Evolutionary conservation across 2,329 filamentous ascomycete species (phyloP), one percentile per base, ranked within the genome.

Genomic region (Hymenoscyphus infarciens): DNA sequence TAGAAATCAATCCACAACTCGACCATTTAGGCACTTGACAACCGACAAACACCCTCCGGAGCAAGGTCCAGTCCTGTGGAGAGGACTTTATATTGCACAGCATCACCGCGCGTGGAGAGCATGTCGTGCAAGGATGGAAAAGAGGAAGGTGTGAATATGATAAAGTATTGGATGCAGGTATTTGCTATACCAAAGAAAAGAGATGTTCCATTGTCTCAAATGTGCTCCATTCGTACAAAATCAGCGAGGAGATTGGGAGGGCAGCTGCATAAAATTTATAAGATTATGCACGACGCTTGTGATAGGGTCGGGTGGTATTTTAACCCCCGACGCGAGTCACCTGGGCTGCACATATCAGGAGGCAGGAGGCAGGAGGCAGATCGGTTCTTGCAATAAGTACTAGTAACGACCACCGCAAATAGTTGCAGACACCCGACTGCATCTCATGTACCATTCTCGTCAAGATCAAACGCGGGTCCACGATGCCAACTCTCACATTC

Each of bases 221-320:
- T n/a, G n/a, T 19, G 25, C 45, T 52, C 45, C 25, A 27, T 15
- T 19, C 7, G 45, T 52, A 22, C 19, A 25, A 52, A 19, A 52
- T 22, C 45, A 38, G 45, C 25, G 19, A 52, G 53, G 45, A 54
- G 27, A 35, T n/a, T 52, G 2, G 15, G 55, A 31, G 3, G 16
- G n/a, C 57, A 45, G 27, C 57, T 63, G 57, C 54, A 63, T 59
- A 31, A 35, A 25, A 42, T 42, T 55, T 42, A 63, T 59, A 31
- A 35, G n/a, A 42, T 42, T 55, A 60, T 38, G 25, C 15, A 19
- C 38, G 7, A 19, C 38, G 7, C 22, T 29, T 33, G 22, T 63
- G 57, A 60, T 53, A 60, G 53, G 61, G 58, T 60, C 61, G 27
- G 49, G 53, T 63, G 61, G 54, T 25, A 10, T 45, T 45, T 25